Evolutionary conservation across 2,329 filamentous ascomycete genomes (phyloP), one percentile per base, ranked within the genome.

Genomic region (Ceratocystis huliohia): DNA sequence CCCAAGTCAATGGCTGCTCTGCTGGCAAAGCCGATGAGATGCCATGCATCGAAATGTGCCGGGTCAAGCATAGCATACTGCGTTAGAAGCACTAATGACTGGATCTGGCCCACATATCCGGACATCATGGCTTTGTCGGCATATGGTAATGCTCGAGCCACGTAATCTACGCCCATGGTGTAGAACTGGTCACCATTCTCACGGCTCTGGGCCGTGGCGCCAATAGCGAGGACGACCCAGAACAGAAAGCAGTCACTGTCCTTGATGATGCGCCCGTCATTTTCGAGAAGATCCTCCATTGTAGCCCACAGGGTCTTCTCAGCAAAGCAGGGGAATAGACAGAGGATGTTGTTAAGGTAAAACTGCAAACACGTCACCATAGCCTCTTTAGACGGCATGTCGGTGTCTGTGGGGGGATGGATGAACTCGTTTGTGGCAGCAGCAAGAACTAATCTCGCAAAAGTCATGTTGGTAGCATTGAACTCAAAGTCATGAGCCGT

Each of bases 401-500:
- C 88, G 84, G 2, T 87, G 78, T 22, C 82, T 41, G 80, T 76
- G 2, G 81, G 81, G 59, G 83, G 80, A 3, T 89, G 88, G 25
- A 95, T 76, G 6, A 83, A 79, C 72, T 91, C 86, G 70, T 90
- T 89, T 8, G 84, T 84, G 46, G 89, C 86, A 5, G 93, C 88
- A n/a, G 89, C 89, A 33, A 96, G 78, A 28, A 96, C 88, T 22
- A 97, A 81, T 45, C 90, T 87, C 30, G 91, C 90, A 80, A 96
- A 96, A 0, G 91, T 96, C 83, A 96, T 95, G 72, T 90, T 91
- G 68, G 85, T 88, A 37, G 88, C 86, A 67, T 92, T 91, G 7
- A 91, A 88, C 74, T 96, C 91, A 73, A 96, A 96, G 75, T 97
- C 94, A 73, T 91, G 84, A 1, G 92, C 93, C 0, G 92, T 96